Conservation (phyloP, 2,329 filamentous ascomycete species). For the Fusarium coicis region DNA sequence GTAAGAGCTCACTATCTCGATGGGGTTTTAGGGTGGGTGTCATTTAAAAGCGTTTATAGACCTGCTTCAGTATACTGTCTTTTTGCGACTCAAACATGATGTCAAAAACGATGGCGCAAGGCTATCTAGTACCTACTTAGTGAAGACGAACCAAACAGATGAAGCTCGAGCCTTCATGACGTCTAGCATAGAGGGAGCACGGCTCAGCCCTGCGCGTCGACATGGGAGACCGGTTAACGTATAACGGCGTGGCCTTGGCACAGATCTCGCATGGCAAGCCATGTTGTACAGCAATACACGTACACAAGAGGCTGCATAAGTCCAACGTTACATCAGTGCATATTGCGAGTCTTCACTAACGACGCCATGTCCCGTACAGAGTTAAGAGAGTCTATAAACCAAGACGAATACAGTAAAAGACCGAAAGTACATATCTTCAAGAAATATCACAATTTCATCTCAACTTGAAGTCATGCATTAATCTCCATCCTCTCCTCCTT, state of each 20-base stretch:
- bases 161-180: slow-evolving; percentile 20
- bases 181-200: neutral
- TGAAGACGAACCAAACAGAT: neutral
- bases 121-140: neutral
- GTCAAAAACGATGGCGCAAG: neutral
- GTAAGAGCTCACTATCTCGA: slow-evolving; percentile 22
- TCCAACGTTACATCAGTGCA: slow-evolving; percentile 10
- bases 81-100: neutral
- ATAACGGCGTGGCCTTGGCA: slow-evolving; percentile 11
- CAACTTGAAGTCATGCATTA: neutral
- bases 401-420: neutral
- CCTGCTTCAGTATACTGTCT: slow-evolving; percentile 23
- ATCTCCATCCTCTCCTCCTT: neutral
- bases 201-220: slow-evolving; percentile 6
- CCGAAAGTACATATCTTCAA: neutral
- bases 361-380: neutral
- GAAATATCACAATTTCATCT: neutral
- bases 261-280: slow-evolving; percentile 3
- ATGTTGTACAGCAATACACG: slow-evolving; percentile 8
- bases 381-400: too few species aligned
- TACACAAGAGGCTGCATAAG: slow-evolving; percentile 1
- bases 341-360: neutral
- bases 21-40: slow-evolving; percentile 20
- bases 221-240: slow-evolving; percentile 7
- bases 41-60: slow-evolving; percentile 40